These are phyloP conservation scores for Podila clonocystis DNA, from an alignment of 192 early-diverging fungal species.

Conservation along the genomic window DNA sequence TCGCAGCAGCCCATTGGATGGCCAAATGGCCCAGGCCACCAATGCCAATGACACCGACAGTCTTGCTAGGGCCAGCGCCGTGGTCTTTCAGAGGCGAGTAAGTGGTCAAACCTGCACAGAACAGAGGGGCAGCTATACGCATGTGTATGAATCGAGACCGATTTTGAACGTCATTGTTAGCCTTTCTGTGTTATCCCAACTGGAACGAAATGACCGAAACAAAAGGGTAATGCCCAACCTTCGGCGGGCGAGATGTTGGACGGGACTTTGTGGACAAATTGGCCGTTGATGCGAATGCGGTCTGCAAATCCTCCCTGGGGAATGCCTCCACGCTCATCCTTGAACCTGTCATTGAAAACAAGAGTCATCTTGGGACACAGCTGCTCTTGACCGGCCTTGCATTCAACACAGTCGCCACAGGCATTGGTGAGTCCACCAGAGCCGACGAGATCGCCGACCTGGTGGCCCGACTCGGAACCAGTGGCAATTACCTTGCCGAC, in stretches of 20 bases:
- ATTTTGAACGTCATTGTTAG: too few species aligned
- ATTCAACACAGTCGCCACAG: constrained; percentile 59
- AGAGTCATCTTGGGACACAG: constrained; percentile 50
- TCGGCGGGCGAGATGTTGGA: constrained; percentile 61
- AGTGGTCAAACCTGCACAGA: constrained; percentile 89
- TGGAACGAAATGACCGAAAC: not conserved
- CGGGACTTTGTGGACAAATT: constrained; percentile 73
- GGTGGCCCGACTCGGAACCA: constrained; percentile 47
- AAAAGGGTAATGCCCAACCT: constrained; percentile 52
- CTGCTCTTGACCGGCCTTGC: constrained; percentile 42
- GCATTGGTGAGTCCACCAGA: constrained; percentile 71
- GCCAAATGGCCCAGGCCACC: constrained; percentile 78
- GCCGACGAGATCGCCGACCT: constrained; percentile 71
- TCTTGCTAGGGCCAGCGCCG: constrained; percentile 54
- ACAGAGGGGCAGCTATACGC: constrained; percentile 73
- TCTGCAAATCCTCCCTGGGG: constrained; percentile 67
- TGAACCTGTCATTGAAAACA: constrained; percentile 67
- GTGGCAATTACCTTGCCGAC: constrained; percentile 50
- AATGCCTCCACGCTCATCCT: constrained; percentile 65
- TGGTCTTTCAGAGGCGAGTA: constrained; percentile 63
- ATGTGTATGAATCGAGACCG: too few species aligned
- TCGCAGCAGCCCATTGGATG: constrained; percentile 69
- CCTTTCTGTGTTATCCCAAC: too few species aligned
- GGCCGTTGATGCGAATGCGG: constrained; percentile 64
- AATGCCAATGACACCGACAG: constrained; percentile 73